phyloP scores from a whole-genome alignment of 495 filamentous ascomycete genomes.

The Terfezia claveryi region DNA sequence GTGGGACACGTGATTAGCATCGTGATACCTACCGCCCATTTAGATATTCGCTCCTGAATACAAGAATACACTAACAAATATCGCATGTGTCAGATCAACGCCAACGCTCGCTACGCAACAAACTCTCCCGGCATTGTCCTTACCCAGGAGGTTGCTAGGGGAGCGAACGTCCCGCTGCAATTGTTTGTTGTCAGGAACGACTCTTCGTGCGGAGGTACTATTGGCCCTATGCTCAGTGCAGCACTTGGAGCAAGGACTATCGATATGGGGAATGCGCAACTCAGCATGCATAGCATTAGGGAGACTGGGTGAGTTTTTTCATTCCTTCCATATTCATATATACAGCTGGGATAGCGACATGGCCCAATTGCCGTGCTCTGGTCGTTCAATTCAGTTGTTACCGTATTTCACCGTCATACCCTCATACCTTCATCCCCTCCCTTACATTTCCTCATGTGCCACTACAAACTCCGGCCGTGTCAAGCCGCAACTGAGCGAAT shows the following conservation, averaged over 20 bases:
- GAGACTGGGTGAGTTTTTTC: constrained; percentile 40
- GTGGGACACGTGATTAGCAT: neutral
- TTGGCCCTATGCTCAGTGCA: constrained; percentile 83
- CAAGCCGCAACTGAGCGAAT: no score
- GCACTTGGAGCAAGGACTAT: constrained; percentile 67
- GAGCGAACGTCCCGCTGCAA: constrained; percentile 61
- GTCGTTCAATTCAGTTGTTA: no score
- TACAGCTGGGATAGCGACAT: neutral
- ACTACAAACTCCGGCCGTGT: no score
- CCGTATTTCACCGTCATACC: no score
- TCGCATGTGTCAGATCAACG: constrained; percentile 36
- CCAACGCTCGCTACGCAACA: constrained; percentile 86
- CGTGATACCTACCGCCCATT: neutral
- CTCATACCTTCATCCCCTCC: neutral
- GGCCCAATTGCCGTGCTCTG: no score
- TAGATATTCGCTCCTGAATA: no score
- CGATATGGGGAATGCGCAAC: constrained; percentile 86
- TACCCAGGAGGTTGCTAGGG: constrained; percentile 62
- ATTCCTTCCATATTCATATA: neutral
- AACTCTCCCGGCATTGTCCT: constrained; percentile 90
- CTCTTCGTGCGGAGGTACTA: constrained; percentile 79
- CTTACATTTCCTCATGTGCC: neutral
- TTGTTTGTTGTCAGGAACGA: constrained; percentile 94
- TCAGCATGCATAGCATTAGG: constrained; percentile 91
- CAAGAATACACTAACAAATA: no score